Evolutionary conservation across 495 filamentous ascomycete species (phyloP), one percentile per base, ranked within the genome.

Genomic region (Aspergillus avenaceus): DNA sequence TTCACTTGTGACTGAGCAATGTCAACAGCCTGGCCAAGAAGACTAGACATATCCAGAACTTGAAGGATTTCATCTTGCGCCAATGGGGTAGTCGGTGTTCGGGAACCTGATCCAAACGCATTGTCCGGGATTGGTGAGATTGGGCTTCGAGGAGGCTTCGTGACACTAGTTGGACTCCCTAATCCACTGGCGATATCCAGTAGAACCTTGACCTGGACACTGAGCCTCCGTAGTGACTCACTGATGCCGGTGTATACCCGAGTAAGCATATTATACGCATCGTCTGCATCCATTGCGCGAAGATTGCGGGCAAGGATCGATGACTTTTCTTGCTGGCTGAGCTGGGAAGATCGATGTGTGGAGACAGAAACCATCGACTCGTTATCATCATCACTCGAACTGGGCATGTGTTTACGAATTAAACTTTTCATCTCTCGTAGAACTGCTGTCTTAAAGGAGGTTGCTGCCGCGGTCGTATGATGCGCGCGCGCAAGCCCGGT

Each of bases 11-110:
- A 86, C 53, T 97, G 91, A 8, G 89, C 90, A 24, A 90, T 86
- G 60, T 99, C 93, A 6, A 99, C 90, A 0, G 90, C 90, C 58
- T 95, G 87, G 14, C 91, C 91, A 8, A 97, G 78, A n/a, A 99
- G 80, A 60, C 90, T 96, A 6, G 90, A 88, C 79, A 97, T 86
- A 56, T 97, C 93, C 59, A 97, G 72, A 2, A 87, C 84, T 55
- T 88, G 81, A 47, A 90, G 80, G 22, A 95, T 84, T 50, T 95
- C 90, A 61, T 91, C 89, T 55, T 92, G 90, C 8, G 70, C 71
- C 53, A 65, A 62, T 19, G 63, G 61, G 23, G 56, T 60, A 28
- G 69, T 58, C 28, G 61, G 51, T 44, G 41, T 29, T 3, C 47
- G 52, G 1, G 43, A 18, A 7, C 32, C 19, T 8, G 54, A 11